Base-by-base conservation (phyloP, 768 basidiomycete genomes). In the Daedaleopsis sinensis region DNA sequence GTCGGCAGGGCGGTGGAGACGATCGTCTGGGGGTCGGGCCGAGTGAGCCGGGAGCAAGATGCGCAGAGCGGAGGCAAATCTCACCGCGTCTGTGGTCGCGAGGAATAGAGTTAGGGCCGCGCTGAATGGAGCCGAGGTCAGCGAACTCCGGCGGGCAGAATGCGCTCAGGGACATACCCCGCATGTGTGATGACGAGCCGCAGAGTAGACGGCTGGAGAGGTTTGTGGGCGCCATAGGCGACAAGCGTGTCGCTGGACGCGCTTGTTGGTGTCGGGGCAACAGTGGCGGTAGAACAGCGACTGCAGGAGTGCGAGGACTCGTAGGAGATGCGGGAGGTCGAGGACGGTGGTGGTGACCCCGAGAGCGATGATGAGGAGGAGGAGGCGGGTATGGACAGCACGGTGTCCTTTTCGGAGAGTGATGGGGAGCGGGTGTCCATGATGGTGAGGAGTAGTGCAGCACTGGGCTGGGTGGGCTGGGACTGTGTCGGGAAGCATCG, bases 1-100 rank as follows among this genome's bases (percentile, higher is more conserved):
- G 91, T 93, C 16, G 93, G 93, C 57, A 94, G 74, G 68, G 85
- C 86, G 18, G 93, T 94, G 38, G 93, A 94, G 37, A 94, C 89
- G 64, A 94, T 89, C 11, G 83, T 85, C 81, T 84, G 27, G 27
- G 4, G 27, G 27, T 43, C 51, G 53, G 55, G 2, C 62, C 62
- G 62, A 39, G 55, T 65, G 61, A 57, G 60, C 58, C 52, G 59
- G 39, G 19, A 37, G 9, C 16, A 32, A 55, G 15, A 24, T 58
- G 24, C 44, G 51, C 46, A 50, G 42, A 60, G 49, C 46, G 54
- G 48, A 50, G 43, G 49, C 48, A 54, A 57, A 35, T 36, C 38
- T 38, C 61, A 73, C 93, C 52, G 90, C 84, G 73, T 94, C 92
- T 6, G 92, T 94, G 12, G 92, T 94, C 3, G 92, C 92, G 12